Base-by-base conservation (phyloP, 768 basidiomycete species). In the Atractiella rhizophila region DNA sequence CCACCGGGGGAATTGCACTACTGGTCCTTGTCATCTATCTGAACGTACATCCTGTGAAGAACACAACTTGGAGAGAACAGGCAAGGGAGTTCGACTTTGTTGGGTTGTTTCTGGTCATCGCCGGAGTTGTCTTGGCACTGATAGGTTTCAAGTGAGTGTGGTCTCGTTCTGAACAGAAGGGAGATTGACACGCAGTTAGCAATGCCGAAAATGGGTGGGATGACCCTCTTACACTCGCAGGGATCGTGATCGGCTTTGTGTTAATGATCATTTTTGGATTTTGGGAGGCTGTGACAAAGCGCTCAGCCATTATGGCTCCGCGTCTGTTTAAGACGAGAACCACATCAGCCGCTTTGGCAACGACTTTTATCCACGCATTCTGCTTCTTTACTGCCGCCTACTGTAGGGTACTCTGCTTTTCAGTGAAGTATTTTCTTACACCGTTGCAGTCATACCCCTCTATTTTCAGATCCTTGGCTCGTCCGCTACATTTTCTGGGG, bases 251-350 rank as follows among this genome's bases (percentile, higher is more conserved):
- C n/a, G n/a, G n/a, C n/a, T n/a, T n/a, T n/a, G n/a, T n/a, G n/a
- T n/a, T n/a, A n/a, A n/a, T n/a, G n/a, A n/a, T n/a, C n/a, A n/a
- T n/a, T n/a, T n/a, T n/a, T n/a, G n/a, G n/a, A n/a, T n/a, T n/a
- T n/a, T n/a, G n/a, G n/a, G n/a, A 50, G 37, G 2, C 35, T 6
- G 40, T 21, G 18, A 63, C 61, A 2, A 62, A 59, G 40, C 51
- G 58, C 4, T n/a, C n/a, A n/a, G 51, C 61, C 0, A 55, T 63
- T 33, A 54, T 63, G 8, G 59, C 62, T 5, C 54, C 57, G 5
- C 49, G 60, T 3, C 35, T 62, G 23, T 53, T 64, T 44, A 56
- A 51, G 18, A 50, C 44, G 4, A 27, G 51, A 1, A 56, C 50
- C 3, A 42, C 50, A 0, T 49, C 45, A 11, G 34, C 31, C 4